Evolutionary conservation across 441 rosid genomes (phyloP).

Genomic region (Flueggea neowawraea): DNA sequence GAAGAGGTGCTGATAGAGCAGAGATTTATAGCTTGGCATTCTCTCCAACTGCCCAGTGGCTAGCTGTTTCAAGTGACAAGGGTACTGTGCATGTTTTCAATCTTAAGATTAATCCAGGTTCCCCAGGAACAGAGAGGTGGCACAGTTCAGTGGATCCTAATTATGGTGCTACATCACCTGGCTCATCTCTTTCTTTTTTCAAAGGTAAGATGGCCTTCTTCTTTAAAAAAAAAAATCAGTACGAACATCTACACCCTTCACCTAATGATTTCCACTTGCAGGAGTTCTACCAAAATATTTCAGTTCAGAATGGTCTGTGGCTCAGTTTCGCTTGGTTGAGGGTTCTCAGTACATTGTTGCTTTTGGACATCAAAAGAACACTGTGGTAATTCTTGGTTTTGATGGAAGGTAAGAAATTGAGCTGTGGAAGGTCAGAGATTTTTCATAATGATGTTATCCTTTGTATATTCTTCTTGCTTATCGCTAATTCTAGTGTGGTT

Average conservation of each 20-base stretch:
- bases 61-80: conserved; percentile 76
- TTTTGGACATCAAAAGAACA: conserved; percentile 89
- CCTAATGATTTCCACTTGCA: conserved; percentile 17
- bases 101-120: conserved; percentile 51
- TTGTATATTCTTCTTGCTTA: too few species aligned
- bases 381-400: conserved; percentile 84
- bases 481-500: background rate
- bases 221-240: background rate
- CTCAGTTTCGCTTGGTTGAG: conserved; percentile 80
- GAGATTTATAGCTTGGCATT: conserved; percentile 73
- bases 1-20: conserved; percentile 84
- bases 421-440: too few species aligned
- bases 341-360: conserved; percentile 84
- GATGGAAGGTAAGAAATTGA: conserved; percentile 73
- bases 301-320: conserved; percentile 97
- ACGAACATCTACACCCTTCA: background rate
- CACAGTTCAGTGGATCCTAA: conserved; percentile 21
- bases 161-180: conserved; percentile 25
- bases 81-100: conserved; percentile 73
- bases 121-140: conserved; percentile 34
- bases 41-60: conserved; percentile 61
- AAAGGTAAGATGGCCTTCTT: conserved; percentile 35
- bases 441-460: too few species aligned
- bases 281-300: conserved; percentile 96
- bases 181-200: conserved; percentile 52